Conservation (phyloP, 140 eudicot genomes). For the Eryngium alpinum region DNA sequence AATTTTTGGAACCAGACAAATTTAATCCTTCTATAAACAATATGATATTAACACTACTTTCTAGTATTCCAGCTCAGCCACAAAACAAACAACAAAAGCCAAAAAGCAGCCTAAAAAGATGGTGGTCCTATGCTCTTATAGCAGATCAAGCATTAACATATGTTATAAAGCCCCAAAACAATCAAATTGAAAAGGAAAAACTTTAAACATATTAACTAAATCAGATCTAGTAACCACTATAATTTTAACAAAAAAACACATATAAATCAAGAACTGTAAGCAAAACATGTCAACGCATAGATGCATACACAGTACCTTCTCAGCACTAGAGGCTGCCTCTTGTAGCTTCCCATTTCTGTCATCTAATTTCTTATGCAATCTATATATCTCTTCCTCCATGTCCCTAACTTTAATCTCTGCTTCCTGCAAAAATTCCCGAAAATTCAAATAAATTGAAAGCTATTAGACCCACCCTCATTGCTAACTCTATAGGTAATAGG, state of each 20-base stretch:
- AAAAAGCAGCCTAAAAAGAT: slow-evolving; percentile 29
- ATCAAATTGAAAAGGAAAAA: slow-evolving; percentile 5
- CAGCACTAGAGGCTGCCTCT: slow-evolving; percentile 60
- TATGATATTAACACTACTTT: slow-evolving; percentile 3
- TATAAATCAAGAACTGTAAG: neutral
- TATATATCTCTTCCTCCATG: slow-evolving; percentile 62
- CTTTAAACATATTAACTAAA: neutral
- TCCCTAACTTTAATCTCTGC: slow-evolving; percentile 71
- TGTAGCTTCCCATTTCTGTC: slow-evolving; percentile 60
- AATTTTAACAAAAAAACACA: neutral
- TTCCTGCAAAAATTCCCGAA: slow-evolving; percentile 44
- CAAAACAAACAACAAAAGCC: slow-evolving; percentile 40
- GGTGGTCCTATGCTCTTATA: slow-evolving; percentile 12
- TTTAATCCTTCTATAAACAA: slow-evolving; percentile 25
- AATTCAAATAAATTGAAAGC: slow-evolving; percentile 3
- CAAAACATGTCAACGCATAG: neutral
- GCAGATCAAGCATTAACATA: slow-evolving; percentile 16
- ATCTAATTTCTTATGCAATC: slow-evolving; percentile 68
- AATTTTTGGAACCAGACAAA: slow-evolving; percentile 26
- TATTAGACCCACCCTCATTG: neutral
- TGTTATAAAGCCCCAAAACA: slow-evolving; percentile 1
- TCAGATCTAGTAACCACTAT: neutral
- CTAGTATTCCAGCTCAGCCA: slow-evolving; percentile 24
- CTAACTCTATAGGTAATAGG: neutral
- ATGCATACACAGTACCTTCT: slow-evolving; percentile 43